phyloP scores from a whole-genome alignment of 306 rosid genomes.

The Carpinus viminea region DNA sequence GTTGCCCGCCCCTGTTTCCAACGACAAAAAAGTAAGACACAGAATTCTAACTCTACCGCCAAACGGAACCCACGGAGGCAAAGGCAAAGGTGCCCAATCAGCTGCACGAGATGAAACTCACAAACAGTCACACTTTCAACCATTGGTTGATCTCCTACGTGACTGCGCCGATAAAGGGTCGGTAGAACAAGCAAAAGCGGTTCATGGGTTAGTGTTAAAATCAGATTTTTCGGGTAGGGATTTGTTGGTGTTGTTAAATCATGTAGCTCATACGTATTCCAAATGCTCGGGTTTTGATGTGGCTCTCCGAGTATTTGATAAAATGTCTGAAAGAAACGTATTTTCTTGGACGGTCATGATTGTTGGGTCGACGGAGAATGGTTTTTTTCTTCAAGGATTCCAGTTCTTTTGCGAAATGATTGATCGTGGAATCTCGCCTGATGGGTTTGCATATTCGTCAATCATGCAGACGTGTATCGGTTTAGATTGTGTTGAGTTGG shows the following conservation, averaged over 20 bases:
- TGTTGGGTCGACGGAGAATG: conserved; percentile 51
- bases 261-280: conserved; percentile 47
- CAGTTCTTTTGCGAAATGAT: conserved; percentile 58
- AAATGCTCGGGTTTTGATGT: conserved; percentile 49
- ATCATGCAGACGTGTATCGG: conserved; percentile 66
- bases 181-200: conserved; percentile 37
- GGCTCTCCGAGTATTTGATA: conserved; percentile 56
- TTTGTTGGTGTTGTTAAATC: conserved; percentile 57
- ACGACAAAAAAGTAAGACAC: conserved; percentile 27
- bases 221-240: conserved; percentile 41
- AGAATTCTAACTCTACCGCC: conserved; percentile 24
- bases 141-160: conserved; percentile 55
- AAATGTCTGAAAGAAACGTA: conserved; percentile 57
- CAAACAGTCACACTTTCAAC: conserved; percentile 29
- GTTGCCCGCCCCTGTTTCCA: conserved; percentile 24
- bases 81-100: conserved; percentile 24
- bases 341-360: conserved; percentile 79
- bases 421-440: conserved; percentile 46
- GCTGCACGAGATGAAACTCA: conserved; percentile 29
- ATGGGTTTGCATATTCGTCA: conserved; percentile 65
- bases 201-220: conserved; percentile 62
- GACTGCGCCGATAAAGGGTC: conserved; percentile 40
- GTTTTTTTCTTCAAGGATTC: conserved; percentile 47
- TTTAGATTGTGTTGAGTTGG: conserved; percentile 39
- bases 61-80: conserved; percentile 25